These are phyloP conservation scores for Pythium sukuiense DNA, from an alignment of 352 stramenopile species.

Conservation along the genomic window DNA sequence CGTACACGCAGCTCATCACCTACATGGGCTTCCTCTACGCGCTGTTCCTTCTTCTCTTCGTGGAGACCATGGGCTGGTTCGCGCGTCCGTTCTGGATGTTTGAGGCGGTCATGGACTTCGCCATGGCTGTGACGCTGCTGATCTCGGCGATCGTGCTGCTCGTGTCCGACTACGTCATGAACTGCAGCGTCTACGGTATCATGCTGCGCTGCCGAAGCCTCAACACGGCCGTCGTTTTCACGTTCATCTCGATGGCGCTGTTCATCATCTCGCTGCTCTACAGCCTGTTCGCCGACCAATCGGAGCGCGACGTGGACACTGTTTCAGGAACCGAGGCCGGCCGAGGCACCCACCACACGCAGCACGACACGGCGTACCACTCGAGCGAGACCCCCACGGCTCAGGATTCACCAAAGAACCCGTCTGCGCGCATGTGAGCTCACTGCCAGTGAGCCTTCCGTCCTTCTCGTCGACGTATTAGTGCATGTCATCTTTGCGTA, in stretches of 20 bases:
- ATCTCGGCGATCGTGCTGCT: constrained; percentile 70
- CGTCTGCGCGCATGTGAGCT: constrained; percentile 9
- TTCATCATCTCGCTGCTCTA: constrained; percentile 53
- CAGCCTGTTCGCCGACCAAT: constrained; percentile 36
- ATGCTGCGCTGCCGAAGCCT: constrained; percentile 64
- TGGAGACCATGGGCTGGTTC: constrained; percentile 45
- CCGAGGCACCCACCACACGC: constrained; percentile 2
- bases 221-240: constrained; percentile 61
- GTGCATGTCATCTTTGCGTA: neutral
- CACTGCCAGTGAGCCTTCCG: neutral
- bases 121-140: constrained; percentile 54
- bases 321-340: constrained; percentile 17
- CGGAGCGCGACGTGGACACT: constrained; percentile 25
- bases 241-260: constrained; percentile 56
- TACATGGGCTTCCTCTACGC: constrained; percentile 71
- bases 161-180: constrained; percentile 59
- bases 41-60: constrained; percentile 50
- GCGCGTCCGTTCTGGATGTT: constrained; percentile 39
- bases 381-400: constrained; percentile 19
- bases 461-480: neutral
- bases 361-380: constrained; percentile 15
- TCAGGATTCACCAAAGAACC: constrained; percentile 25
- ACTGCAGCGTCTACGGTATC: constrained; percentile 66
- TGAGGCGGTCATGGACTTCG: constrained; percentile 54
- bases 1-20: constrained; percentile 56